phyloP scores from a whole-genome alignment of 2,329 filamentous ascomycete genomes.

The Diplodia sapinea region DNA sequence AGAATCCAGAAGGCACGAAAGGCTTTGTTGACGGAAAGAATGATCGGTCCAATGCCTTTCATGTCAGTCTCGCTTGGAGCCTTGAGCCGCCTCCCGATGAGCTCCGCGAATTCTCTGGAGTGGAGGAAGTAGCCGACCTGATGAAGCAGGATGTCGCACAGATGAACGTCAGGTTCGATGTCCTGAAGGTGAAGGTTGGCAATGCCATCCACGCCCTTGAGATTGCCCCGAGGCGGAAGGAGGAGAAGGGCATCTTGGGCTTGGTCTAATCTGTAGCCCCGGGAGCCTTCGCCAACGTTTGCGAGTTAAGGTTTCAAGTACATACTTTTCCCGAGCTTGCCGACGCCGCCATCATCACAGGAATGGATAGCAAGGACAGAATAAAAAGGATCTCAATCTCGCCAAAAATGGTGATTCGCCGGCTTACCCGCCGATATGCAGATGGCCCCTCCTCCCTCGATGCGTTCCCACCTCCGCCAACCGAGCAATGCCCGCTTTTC shows the following conservation, averaged over 20 bases:
- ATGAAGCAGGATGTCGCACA: constrained; percentile 35
- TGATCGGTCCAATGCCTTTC: constrained; percentile 69
- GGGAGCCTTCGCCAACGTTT: not conserved
- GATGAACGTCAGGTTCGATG: constrained; percentile 44
- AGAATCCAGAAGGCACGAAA: constrained; percentile 35
- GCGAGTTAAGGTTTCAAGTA: not conserved
- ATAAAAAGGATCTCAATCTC: not conserved
- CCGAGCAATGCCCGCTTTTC: constrained; percentile 12
- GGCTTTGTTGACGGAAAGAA: constrained; percentile 28
- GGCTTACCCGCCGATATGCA: constrained; percentile 9
- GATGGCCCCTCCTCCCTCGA: not conserved
- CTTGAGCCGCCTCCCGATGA: constrained; percentile 33
- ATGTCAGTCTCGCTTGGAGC: constrained; percentile 88
- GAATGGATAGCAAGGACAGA: not conserved
- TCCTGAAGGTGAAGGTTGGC: constrained; percentile 57
- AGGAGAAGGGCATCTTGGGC: constrained; percentile 36
- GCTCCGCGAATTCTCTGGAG: constrained; percentile 27
- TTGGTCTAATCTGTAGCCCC: not conserved
- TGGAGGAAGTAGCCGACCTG: not conserved
- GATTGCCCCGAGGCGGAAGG: constrained; percentile 37
- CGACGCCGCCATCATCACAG: not conserved
- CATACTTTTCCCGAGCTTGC: not conserved
- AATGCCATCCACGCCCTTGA: constrained; percentile 46
- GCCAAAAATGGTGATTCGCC: not conserved
- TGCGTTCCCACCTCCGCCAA: constrained; percentile 6